A percentile compares a stretch with the other conserved stretches of the same genome.
Conservation (phyloP, 306 rosid species). For the Acacia crassicarpa region DNA sequence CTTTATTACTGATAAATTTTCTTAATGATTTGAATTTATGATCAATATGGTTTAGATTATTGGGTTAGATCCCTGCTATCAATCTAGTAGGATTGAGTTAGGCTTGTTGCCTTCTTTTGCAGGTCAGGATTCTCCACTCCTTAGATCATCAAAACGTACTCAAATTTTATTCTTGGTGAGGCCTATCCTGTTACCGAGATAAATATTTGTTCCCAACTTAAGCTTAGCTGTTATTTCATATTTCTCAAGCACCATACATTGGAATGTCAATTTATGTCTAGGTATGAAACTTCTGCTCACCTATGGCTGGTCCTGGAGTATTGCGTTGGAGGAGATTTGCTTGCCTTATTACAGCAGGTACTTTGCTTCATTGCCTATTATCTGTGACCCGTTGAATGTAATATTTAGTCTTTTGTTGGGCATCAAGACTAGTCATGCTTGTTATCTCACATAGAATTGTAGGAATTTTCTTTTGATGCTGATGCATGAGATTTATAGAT, state of each 20-base stretch:
- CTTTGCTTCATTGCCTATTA: neutral
- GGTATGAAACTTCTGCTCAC: constrained; percentile 99
- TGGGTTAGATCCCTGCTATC: neutral
- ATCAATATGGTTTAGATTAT: neutral
- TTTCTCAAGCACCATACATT: neutral
- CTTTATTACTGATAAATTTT: neutral
- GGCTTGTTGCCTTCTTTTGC: constrained; percentile 13
- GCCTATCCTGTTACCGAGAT: neutral
- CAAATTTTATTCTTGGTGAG: constrained; percentile 79
- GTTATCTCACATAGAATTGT: neutral
- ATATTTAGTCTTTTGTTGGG: constrained; percentile 11
- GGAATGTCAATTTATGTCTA: constrained; percentile 35
- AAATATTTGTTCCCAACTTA: neutral
- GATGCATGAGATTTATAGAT: neutral
- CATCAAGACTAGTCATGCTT: neutral
- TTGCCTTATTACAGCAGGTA: constrained; percentile 88
- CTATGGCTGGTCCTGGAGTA: constrained; percentile 95
- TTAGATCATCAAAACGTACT: constrained; percentile 78
- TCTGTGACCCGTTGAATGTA: constrained; percentile 6
- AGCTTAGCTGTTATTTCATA: neutral
- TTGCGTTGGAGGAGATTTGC: constrained; percentile 93
- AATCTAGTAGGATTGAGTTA: neutral
- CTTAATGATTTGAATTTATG: neutral
- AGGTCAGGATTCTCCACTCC: constrained; percentile 96
- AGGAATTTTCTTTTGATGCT: neutral